Evolutionary conservation across 257 asterid species (phyloP).

Genomic region (Nicotiana otophora): DNA sequence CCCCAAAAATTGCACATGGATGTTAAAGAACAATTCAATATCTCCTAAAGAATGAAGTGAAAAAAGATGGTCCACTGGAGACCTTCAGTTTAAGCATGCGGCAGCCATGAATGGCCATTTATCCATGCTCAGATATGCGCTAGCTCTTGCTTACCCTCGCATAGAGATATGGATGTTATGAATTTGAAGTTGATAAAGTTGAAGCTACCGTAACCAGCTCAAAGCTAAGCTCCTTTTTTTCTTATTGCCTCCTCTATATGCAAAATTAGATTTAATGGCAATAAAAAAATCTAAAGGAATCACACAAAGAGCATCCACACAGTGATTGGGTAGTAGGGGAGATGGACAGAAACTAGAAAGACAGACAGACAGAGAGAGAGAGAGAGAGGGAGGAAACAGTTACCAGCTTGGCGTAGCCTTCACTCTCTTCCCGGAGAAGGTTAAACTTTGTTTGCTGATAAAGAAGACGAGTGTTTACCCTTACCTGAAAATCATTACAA

Average conservation of each 20-base stretch:
- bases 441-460: slow-evolving; percentile 98
- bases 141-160: slow-evolving; percentile 1
- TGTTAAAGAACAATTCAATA: neutral
- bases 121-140: neutral
- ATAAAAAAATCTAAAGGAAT: neutral
- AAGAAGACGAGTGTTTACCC: slow-evolving; percentile 98
- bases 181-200: neutral
- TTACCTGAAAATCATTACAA: slow-evolving; percentile 55
- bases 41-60: neutral
- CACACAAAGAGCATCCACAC: slow-evolving; percentile 1
- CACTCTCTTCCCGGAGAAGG: slow-evolving; percentile 98
- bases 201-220: neutral
- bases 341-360: neutral
- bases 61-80: neutral
- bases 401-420: slow-evolving; percentile 99
- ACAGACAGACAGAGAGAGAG: neutral
- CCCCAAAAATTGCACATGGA: neutral
- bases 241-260: neutral
- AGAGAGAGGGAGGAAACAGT: neutral
- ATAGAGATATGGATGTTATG: neutral
- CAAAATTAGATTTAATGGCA: neutral
- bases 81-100: neutral
- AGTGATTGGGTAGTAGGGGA: neutral
- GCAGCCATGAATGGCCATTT: neutral
- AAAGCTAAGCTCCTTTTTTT: neutral